A percentile compares a stretch with the other conserved stretches of the same genome.
phyloP scores from a whole-genome alignment of 2,329 filamentous ascomycete genomes.

The Dothistroma pini region DNA sequence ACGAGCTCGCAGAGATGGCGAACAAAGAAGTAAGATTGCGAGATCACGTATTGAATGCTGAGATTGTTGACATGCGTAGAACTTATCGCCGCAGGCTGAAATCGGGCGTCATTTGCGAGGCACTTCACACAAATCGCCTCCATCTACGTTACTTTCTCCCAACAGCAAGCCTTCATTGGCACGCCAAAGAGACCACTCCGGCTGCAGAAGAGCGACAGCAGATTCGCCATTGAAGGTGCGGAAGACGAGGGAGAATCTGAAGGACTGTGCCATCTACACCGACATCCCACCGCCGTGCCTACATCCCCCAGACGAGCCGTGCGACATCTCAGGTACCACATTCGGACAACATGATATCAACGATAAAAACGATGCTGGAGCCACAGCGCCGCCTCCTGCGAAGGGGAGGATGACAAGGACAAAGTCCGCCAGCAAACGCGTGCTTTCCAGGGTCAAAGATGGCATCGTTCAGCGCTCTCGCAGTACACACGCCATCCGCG shows the following conservation, averaged over 20 bases:
- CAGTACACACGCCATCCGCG: constrained; percentile 25
- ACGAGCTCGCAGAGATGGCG: constrained; percentile 19
- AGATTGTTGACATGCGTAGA: constrained; percentile 17
- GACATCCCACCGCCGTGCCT: constrained; percentile 29
- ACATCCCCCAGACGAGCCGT: neutral
- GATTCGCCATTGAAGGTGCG: constrained; percentile 34
- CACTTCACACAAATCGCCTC: constrained; percentile 16
- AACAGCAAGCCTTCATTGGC: constrained; percentile 30
- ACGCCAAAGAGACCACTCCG: constrained; percentile 33
- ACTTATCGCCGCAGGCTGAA: constrained; percentile 21
- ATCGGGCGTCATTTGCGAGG: constrained; percentile 4
- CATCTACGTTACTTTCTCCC: constrained; percentile 26
- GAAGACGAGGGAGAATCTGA: constrained; percentile 37
- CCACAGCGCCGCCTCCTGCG: neutral
- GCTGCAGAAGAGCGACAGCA: constrained; percentile 23
- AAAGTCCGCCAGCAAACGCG: constrained; percentile 35
- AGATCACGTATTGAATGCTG: neutral
- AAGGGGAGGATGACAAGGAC: constrained; percentile 26
- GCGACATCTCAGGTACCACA: constrained; percentile 17
- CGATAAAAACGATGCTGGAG: neutral
- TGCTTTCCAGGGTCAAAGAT: constrained; percentile 36
- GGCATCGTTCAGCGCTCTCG: constrained; percentile 31
- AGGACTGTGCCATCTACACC: constrained; percentile 18
- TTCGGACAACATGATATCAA: constrained; percentile 7
- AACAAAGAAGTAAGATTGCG: constrained; percentile 29